Base-by-base conservation (phyloP, 75 land plant species). In the Sequoia sempervirens region DNA sequence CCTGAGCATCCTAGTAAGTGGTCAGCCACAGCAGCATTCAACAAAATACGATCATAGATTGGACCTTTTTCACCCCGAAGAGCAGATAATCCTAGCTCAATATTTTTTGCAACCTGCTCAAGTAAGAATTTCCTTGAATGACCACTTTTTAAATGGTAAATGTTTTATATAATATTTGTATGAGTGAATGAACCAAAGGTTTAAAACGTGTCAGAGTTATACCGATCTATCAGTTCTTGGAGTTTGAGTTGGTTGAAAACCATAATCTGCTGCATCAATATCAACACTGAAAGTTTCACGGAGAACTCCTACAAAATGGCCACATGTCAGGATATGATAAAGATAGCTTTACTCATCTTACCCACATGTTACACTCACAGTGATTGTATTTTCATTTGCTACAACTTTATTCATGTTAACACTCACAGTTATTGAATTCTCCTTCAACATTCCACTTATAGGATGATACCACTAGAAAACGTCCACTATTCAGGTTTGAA, bases 1-100 rank as follows among this genome's bases (percentile, higher is more conserved):
- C 99, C 99, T 41, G 82, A 80, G 76, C 99, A 96, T 36, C 99
- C 99, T 18, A 98, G 85, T 76, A 98, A 82, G 73, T 98, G 95
- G 84, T 98, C 99, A 18, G 92, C 95, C 84, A 96, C 88, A 78
- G 95, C 99, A 32, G 99, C 99, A 88, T 98, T 98, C 56, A 98
- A 86, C 14, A 96, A 91, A 69, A 98, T 95, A 12, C 99, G 88
- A 81, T 98, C 99, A 89, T 98, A 98, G 54, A 97, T 93, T 13
- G 99, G 91, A 38, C 99, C 99, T 80, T 90, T 93, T 73, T 93
- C 89, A 37, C 99, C 99, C 74, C 84, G 75, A 36, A 98, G 92
- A 61, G 99, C 99, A 68, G 92, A 86, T 75, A 98, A 83, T 41
- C 99, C 99, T 83, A 94, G 83, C 84, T 98, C 91, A 34, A 95